Evolutionary conservation across 345 rosid species (phyloP), one percentile per base, ranked within the genome.

Genomic region (Atalantia buxifolia): DNA sequence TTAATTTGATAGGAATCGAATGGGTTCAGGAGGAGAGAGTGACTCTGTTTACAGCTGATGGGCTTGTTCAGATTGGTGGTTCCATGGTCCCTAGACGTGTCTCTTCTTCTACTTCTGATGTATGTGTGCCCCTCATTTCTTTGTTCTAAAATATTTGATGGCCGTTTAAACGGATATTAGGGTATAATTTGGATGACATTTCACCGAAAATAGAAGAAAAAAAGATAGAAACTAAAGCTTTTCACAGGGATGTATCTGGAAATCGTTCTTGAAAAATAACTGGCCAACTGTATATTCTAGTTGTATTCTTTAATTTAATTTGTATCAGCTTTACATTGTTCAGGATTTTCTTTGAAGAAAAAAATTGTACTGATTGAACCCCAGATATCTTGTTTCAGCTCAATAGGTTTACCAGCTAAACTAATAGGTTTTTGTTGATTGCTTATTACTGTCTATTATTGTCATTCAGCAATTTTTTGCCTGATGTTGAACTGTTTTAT

Each of bases 41-140:
- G 22, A 93, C 98, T 35, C 82, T 93, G 79, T 95, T 95, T 85
- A 92, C 98, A 19, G 74, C 93, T 45, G 98, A 95, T 77, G 98
- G 98, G 68, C 87, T 95, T 27, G 27, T 95, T 85, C 97, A 91
- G 86, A 93, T 95, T 66, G 98, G 98, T 53, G 98, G 97, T 71
- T 91, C 92, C 50, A 80, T 92, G 83, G 94, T 94, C 77, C 97
- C 98, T 73, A 90, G 90, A 40, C 91, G 88, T 24, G 70, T 87
- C 70, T 78, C 82, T 63, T 71, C 93, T 40, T 85, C 92, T 68
- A 85, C 93, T 40, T 85, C 92, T 66, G 86, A 92, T 76, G 97
- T 88, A 88, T 71, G 90, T 40, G 13, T 24, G 38, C 25, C 24
- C 56, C 2, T 71, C 75, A 45, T 71, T 19, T 77, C 67, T 78